These are phyloP conservation scores for Parsonsia alboflavescens DNA, from an alignment of 257 asterid genomes.

Conservation along the genomic window DNA sequence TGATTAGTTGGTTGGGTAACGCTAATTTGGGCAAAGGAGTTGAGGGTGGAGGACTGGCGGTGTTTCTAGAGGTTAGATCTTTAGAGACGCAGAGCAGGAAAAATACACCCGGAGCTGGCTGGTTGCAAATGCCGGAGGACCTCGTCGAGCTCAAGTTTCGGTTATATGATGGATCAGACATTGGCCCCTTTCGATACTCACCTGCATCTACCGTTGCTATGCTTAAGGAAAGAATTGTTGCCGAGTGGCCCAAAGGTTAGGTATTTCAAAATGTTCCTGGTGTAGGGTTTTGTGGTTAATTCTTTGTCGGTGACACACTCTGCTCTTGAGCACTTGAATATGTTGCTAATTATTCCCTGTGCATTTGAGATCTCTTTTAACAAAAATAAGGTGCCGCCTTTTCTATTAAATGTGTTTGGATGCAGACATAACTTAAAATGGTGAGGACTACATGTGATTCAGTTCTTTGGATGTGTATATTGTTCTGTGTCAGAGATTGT, in stretches of 20 bases:
- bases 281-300: neutral
- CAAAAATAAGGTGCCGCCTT: neutral
- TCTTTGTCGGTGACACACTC: neutral
- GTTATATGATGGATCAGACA: constrained; percentile 89
- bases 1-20: neutral
- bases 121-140: constrained; percentile 42
- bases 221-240: constrained; percentile 74
- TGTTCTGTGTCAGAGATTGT: neutral
- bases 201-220: constrained; percentile 79
- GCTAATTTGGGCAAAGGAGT: neutral
- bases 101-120: constrained; percentile 3
- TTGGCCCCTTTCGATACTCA: constrained; percentile 85
- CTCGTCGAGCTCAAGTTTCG: constrained; percentile 82
- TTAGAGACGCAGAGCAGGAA: neutral
- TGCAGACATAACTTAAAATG: too few relatives aligned
- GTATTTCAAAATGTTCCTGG: neutral
- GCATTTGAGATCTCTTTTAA: neutral
- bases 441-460: too few relatives aligned
- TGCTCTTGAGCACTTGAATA: neutral
- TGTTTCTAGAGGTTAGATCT: constrained; percentile 5
- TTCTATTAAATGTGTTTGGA: neutral
- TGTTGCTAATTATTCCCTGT: neutral
- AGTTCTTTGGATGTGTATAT: too few relatives aligned
- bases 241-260: constrained; percentile 47
- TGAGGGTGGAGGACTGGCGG: constrained; percentile 8